Percentiles rank a stretch among this genome's conserved stretches.
phyloP scores from a whole-genome alignment of 768 basidiomycete species.

The Pleurotus salmoneostramineus region DNA sequence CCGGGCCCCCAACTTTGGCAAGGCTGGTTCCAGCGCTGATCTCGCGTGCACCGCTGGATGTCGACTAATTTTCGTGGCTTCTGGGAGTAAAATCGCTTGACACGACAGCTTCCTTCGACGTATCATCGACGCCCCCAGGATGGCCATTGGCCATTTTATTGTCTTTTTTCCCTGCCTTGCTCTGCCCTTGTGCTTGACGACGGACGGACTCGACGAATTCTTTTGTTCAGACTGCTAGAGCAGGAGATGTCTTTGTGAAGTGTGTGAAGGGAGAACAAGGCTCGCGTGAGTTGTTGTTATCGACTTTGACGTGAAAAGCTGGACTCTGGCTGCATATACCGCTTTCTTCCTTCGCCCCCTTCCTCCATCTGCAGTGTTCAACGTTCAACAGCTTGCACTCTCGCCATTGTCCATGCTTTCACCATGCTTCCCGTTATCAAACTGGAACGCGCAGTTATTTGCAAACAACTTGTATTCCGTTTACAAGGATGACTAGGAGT shows the following conservation, averaged over 20 bases:
- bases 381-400: background rate
- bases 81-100: background rate
- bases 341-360: background rate
- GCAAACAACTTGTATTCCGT: background rate
- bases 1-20: background rate
- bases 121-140: background rate
- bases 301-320: constrained; percentile 6
- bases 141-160: no score
- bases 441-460: background rate
- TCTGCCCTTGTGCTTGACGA: background rate
- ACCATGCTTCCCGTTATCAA: no score
- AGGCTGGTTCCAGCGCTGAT: constrained; percentile 1
- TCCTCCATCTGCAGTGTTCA: background rate
- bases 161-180: no score
- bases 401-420: background rate
- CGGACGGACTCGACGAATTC: background rate
- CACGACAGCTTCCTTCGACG: background rate
- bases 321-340: background rate
- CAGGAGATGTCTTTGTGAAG: background rate
- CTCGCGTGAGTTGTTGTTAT: background rate
- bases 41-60: constrained; percentile 5
- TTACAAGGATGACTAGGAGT: background rate
- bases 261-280: constrained; percentile 6
- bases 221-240: background rate
- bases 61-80: background rate